A percentile compares a stretch with the other conserved stretches of the same genome.
phyloP scores from a whole-genome alignment of 2,329 filamentous ascomycete genomes.

The Aplosporella prunicola region DNA sequence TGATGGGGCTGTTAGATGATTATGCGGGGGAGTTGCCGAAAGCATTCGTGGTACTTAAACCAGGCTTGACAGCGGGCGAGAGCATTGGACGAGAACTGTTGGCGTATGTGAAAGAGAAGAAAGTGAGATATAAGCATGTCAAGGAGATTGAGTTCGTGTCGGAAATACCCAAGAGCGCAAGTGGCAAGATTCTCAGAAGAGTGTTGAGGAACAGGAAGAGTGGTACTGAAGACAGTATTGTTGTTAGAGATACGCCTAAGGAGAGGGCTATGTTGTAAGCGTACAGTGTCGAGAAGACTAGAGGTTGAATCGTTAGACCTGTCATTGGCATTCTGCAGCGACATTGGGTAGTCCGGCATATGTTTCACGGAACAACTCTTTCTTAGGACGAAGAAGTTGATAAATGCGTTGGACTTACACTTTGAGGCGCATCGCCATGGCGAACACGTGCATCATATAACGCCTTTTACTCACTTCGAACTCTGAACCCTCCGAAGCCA shows the following conservation, averaged over 20 bases:
- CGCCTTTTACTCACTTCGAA: too few relatives aligned
- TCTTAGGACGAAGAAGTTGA: too few relatives aligned
- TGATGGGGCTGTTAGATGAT: constrained; percentile 45
- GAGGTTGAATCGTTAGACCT: too few relatives aligned
- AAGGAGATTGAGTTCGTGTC: constrained; percentile 38
- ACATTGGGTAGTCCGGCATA: too few relatives aligned
- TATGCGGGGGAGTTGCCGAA: constrained; percentile 40
- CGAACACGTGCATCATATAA: too few relatives aligned
- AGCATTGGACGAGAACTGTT: constrained; percentile 33
- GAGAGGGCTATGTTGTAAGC: constrained; percentile 32
- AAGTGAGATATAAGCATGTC: constrained; percentile 39
- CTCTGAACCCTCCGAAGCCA: too few relatives aligned
- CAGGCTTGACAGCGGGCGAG: constrained; percentile 21
- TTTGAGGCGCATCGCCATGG: too few relatives aligned
- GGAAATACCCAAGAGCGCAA: constrained; percentile 39
- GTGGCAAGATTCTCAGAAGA: constrained; percentile 40
- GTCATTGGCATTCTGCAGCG: too few relatives aligned
- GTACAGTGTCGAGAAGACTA: too few relatives aligned
- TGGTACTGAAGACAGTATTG: constrained; percentile 22
- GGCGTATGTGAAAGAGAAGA: constrained; percentile 33
- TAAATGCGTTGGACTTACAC: too few relatives aligned
- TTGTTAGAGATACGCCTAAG: constrained; percentile 17
- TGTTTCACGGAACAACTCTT: too few relatives aligned
- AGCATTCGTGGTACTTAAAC: constrained; percentile 35
- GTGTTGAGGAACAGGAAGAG: constrained; percentile 35